Conservation (phyloP, 2,329 filamentous ascomycete species). For the Talaromyces sp. region DNA sequence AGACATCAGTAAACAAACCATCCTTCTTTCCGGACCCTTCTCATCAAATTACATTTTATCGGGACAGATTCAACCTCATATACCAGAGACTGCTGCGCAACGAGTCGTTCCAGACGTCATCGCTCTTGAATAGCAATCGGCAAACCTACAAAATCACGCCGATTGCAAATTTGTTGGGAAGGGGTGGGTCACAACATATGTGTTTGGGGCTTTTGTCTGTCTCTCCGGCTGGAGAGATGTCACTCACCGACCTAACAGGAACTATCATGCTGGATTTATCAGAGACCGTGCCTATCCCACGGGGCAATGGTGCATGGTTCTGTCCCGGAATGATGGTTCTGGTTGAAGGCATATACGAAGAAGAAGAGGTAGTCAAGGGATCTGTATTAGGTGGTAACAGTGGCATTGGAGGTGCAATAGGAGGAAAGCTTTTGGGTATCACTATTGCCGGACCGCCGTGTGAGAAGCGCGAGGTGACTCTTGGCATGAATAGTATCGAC, state of each 20-base stretch:
- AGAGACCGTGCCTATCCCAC: conserved; percentile 75
- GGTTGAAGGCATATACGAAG: conserved; percentile 93
- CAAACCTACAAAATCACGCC: conserved; percentile 80
- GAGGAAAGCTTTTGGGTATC: conserved; percentile 86
- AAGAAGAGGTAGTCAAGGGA: conserved; percentile 68
- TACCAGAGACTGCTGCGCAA: conserved; percentile 90
- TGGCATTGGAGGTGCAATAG: conserved; percentile 84
- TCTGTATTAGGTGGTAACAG: conserved; percentile 70
- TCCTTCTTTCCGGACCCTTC: conserved; percentile 71
- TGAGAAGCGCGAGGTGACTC: conserved; percentile 74
- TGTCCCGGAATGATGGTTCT: conserved; percentile 94
- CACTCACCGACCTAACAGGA: conserved; percentile 81
- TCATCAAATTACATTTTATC: conserved; percentile 80
- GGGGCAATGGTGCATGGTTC: conserved; percentile 79
- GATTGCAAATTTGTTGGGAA: conserved; percentile 70
- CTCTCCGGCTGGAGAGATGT: conserved; percentile 75
- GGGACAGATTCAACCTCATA: conserved; percentile 86
- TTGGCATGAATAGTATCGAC: conserved; percentile 62
- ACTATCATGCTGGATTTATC: conserved; percentile 80
- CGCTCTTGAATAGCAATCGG: conserved; percentile 59
- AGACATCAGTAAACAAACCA: conserved; percentile 64
- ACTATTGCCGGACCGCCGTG: conserved; percentile 89
- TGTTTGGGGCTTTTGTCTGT: conserved; percentile 78
- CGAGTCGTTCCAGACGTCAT: conserved; percentile 86
- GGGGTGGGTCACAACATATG: conserved; percentile 79